phyloP scores from a whole-genome alignment of 2,329 filamentous ascomycete genomes.

The Pseudogymnoascus sp. region DNA sequence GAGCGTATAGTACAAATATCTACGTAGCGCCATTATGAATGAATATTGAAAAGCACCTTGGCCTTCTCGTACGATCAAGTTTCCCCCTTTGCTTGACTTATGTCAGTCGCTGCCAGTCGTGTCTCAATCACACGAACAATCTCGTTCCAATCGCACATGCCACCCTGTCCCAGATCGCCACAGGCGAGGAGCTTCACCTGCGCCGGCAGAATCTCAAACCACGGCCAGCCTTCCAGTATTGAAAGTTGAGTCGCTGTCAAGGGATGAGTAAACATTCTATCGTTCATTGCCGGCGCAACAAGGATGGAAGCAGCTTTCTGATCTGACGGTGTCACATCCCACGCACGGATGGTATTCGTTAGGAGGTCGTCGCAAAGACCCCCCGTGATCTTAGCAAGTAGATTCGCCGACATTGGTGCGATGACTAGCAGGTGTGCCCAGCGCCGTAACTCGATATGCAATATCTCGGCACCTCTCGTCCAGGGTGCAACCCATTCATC shows the following conservation, averaged over 20 bases:
- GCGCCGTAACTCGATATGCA: conserved; percentile 82
- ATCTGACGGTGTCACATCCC: conserved; percentile 62
- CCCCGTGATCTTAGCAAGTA: conserved; percentile 70
- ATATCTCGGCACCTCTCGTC: conserved; percentile 67
- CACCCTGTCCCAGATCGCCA: conserved; percentile 55
- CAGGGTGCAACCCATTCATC: conserved; percentile 78
- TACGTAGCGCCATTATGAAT: background rate
- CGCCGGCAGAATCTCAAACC: conserved; percentile 66
- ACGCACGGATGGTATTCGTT: conserved; percentile 68
- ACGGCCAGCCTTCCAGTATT: conserved; percentile 69
- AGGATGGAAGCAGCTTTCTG: conserved; percentile 56
- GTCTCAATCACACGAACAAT: conserved; percentile 58
- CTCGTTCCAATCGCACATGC: conserved; percentile 72
- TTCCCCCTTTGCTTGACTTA: background rate
- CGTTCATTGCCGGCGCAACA: conserved; percentile 81
- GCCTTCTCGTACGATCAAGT: background rate
- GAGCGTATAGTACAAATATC: background rate
- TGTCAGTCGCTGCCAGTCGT: background rate
- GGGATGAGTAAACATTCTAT: conserved; percentile 81
- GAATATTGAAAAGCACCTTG: background rate
- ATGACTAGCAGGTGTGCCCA: conserved; percentile 77
- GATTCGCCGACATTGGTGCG: conserved; percentile 75
- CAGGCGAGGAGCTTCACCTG: conserved; percentile 51
- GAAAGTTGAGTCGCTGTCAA: conserved; percentile 65
- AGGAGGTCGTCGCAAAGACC: conserved; percentile 74